phyloP scores from a whole-genome alignment of 2,329 filamentous ascomycete species.

The Metarhizium guizhouense region DNA sequence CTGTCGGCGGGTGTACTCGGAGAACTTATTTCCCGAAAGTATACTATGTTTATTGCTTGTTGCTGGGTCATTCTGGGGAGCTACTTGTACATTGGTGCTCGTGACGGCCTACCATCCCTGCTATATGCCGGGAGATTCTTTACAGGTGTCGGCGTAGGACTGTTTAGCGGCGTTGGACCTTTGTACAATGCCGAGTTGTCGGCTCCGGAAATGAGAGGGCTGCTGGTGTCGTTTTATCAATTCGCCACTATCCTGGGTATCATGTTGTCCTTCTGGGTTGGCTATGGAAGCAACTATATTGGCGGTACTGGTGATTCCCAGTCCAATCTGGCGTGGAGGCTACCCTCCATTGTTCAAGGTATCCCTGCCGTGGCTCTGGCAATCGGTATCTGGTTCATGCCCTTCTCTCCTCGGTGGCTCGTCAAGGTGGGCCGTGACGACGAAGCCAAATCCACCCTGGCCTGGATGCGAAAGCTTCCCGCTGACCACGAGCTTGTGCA shows the following conservation, averaged over 20 bases:
- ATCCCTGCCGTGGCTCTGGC: conserved; percentile 45
- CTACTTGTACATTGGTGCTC: conserved; percentile 36
- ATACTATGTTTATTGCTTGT: conserved; percentile 3
- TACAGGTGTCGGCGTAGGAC: conserved; percentile 37
- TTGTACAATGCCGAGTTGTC: conserved; percentile 44
- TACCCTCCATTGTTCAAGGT: conserved; percentile 37
- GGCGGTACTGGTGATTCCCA: conserved; percentile 34
- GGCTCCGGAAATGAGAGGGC: conserved; percentile 57
- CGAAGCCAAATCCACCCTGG: conserved; percentile 50
- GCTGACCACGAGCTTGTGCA: conserved; percentile 58
- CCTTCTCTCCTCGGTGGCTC: conserved; percentile 70
- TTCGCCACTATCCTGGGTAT: conserved; percentile 50
- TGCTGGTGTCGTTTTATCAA: conserved; percentile 54
- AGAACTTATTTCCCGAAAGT: conserved; percentile 1
- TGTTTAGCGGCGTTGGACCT: conserved; percentile 34
- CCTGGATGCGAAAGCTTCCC: conserved; percentile 53
- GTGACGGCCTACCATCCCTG: conserved; percentile 26
- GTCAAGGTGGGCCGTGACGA: conserved; percentile 61
- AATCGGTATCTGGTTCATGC: conserved; percentile 63
- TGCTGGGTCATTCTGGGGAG: conserved; percentile 31
- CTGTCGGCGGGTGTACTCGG: conserved; percentile 37
- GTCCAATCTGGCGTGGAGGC: conserved; percentile 31
- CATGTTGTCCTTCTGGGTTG: conserved; percentile 40
- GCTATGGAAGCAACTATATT: conserved; percentile 37
- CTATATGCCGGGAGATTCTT: conserved; percentile 41